Base-by-base conservation (phyloP, 2,329 filamentous ascomycete species). In the Sporothrix inflata region DNA sequence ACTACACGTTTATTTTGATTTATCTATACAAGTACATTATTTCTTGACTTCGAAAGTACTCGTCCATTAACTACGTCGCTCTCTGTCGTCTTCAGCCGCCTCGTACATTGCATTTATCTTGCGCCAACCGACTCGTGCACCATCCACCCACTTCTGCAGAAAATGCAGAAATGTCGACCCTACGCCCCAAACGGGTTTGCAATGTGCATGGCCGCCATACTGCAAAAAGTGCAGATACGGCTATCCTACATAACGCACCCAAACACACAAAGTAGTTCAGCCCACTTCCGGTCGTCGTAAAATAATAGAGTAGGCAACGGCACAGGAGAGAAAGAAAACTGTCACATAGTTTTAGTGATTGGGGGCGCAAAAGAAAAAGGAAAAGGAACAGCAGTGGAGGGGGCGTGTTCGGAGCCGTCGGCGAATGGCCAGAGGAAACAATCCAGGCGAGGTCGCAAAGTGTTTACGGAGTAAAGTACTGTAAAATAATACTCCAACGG, bases 61-160 rank as follows among this genome's bases (percentile, higher is more conserved):
- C n/a, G n/a, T n/a, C n/a, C n/a, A n/a, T n/a, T n/a, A n/a, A n/a
- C n/a, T n/a, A n/a, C 11, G 40, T 45, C 40, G 40, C 16, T 12
- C 40, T n/a, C n/a, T n/a, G 14, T 45, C 19, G 27, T 19, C 27
- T n/a, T 53, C 11, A 27, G 55, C 55, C 16, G 30, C 30, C 42
- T 16, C 40, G 14, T 16, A 47, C 19, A 11, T 40, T 40, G 27
- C n/a, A n/a, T n/a, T n/a, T 57, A 63, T 63, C 57, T 63, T 63
- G 57, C 57, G 42, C 57, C 57, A 63, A 63, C n/a, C 57, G 38
- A 63, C 34, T 63, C 57, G 57, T 63, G 57, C 34, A 42, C 53
- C 14, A 30, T 24, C 27, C 14, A 47, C 5, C 45, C 45, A 16
- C 5, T 9, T 19, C 12, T 34, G 9, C 11, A 60, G 30, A 61